Conservation (phyloP, 2,329 filamentous ascomycete genomes). For the Beauveria medogensis region DNA sequence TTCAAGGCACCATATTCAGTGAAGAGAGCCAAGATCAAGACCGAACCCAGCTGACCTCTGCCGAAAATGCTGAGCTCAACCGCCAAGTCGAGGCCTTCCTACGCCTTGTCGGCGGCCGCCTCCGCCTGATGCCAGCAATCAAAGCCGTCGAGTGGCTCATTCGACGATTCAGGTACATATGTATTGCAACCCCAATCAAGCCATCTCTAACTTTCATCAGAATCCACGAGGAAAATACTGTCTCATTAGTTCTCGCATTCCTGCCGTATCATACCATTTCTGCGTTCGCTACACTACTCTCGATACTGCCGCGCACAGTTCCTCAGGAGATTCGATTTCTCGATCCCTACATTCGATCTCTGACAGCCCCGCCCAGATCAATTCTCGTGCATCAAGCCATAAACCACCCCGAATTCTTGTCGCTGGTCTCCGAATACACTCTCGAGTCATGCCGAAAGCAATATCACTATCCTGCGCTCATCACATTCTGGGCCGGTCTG, state of each 20-base stretch:
- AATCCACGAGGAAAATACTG: slow-evolving; percentile 85
- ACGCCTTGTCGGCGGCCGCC: slow-evolving; percentile 63
- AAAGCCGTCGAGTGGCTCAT: slow-evolving; percentile 95
- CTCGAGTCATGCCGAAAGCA: slow-evolving; percentile 63
- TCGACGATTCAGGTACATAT: slow-evolving; percentile 69
- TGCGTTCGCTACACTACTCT: slow-evolving; percentile 76
- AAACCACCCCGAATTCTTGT: slow-evolving; percentile 68
- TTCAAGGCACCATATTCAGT: slow-evolving; percentile 76
- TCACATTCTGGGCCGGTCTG: slow-evolving; percentile 87
- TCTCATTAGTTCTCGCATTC: slow-evolving; percentile 71
- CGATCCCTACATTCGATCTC: slow-evolving; percentile 72
- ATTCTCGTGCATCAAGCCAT: slow-evolving; percentile 77
- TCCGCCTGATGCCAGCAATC: slow-evolving; percentile 79
- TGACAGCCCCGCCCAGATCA: slow-evolving; percentile 68
- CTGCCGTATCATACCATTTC: slow-evolving; percentile 85
- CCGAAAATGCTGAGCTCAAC: slow-evolving; percentile 77
- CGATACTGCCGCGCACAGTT: slow-evolving; percentile 71
- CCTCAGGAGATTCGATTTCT: slow-evolving; percentile 76
- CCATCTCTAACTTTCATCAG: slow-evolving; percentile 35
- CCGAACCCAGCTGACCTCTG: slow-evolving; percentile 70
- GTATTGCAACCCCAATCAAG: not conserved
- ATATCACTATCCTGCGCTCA: slow-evolving; percentile 66
- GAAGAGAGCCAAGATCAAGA: slow-evolving; percentile 88
- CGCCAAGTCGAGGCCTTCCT: slow-evolving; percentile 73
- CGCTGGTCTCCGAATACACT: slow-evolving; percentile 69